These are phyloP conservation scores for Euclidium syriacum DNA, from an alignment of 345 rosid species.

Conservation along the genomic window DNA sequence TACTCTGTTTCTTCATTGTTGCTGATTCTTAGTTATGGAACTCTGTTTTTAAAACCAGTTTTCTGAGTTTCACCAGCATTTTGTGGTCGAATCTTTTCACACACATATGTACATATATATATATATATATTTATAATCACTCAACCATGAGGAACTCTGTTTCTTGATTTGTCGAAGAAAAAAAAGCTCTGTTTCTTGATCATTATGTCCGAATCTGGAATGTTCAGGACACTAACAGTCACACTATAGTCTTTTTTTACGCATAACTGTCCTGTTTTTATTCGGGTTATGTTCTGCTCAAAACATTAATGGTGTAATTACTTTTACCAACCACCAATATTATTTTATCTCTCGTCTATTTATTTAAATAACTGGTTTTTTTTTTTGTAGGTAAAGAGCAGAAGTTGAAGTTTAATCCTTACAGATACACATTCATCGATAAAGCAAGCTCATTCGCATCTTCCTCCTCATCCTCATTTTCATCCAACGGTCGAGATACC, in stretches of 20 bases:
- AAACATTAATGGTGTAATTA: conserved; percentile 20
- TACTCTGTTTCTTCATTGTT: neutral
- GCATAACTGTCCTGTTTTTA: neutral
- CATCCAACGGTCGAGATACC: conserved; percentile 40
- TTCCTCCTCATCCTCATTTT: conserved; percentile 48
- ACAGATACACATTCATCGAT: conserved; percentile 64
- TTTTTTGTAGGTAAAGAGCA: conserved; percentile 26
- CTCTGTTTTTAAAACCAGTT: neutral
- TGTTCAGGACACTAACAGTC: conserved; percentile 8
- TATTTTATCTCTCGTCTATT: neutral
- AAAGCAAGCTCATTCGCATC: conserved; percentile 73
- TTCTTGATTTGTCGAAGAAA: too few species aligned
- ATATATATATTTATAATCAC: neutral
- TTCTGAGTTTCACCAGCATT: too few species aligned
- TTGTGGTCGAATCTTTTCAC: neutral
- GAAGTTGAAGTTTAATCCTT: conserved; percentile 22
- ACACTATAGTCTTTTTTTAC: neutral
- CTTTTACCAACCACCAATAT: conserved; percentile 15
- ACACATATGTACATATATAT: neutral
- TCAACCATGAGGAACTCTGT: neutral
- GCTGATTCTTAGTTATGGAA: neutral
- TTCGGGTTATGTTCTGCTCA: neutral
- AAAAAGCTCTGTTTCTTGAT: neutral
- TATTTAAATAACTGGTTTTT: neutral
- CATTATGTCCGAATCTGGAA: conserved; percentile 7